Conservation (phyloP, 208 protist genomes). For the Leishmania turanica region DNA sequence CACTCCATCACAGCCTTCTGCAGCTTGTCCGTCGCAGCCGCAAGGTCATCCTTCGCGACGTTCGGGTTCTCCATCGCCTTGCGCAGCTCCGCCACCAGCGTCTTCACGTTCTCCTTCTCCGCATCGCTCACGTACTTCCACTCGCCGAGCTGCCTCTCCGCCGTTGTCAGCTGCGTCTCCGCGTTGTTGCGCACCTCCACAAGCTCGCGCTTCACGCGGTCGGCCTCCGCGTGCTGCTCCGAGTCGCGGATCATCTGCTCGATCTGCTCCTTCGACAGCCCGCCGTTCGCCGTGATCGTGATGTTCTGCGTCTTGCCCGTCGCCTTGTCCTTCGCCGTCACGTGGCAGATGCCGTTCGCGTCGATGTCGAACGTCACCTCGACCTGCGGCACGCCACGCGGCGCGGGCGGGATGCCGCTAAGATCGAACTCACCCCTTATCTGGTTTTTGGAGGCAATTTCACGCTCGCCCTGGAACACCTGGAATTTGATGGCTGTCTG, state of each 20-base stretch:
- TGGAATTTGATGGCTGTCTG: no score
- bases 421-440: no score
- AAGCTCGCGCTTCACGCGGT: constrained; percentile 74
- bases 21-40: constrained; percentile 59
- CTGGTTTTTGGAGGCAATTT: no score
- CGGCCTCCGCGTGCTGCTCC: constrained; percentile 32
- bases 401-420: constrained; percentile 93
- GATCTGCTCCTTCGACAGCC: no score
- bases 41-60: constrained; percentile 66
- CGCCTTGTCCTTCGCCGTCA: constrained; percentile 97
- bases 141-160: constrained; percentile 79
- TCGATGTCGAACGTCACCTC: constrained; percentile 99
- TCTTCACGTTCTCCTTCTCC: constrained; percentile 73
- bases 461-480: no score
- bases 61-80: constrained; percentile 78
- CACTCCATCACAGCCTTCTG: constrained; percentile 88
- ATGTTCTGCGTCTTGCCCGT: constrained; percentile 96
- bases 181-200: constrained; percentile 88
- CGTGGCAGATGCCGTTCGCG: constrained; percentile 98
- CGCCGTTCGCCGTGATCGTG: constrained; percentile 91
- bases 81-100: constrained; percentile 51
- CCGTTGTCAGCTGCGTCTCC: constrained; percentile 63
- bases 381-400: constrained; percentile 92
- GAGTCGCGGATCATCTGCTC: no score
- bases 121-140: constrained; percentile 86